A percentile compares a stretch with the other conserved stretches of the same genome.
Conservation (phyloP, 768 basidiomycete genomes). For the Austroboletus eburneus region DNA sequence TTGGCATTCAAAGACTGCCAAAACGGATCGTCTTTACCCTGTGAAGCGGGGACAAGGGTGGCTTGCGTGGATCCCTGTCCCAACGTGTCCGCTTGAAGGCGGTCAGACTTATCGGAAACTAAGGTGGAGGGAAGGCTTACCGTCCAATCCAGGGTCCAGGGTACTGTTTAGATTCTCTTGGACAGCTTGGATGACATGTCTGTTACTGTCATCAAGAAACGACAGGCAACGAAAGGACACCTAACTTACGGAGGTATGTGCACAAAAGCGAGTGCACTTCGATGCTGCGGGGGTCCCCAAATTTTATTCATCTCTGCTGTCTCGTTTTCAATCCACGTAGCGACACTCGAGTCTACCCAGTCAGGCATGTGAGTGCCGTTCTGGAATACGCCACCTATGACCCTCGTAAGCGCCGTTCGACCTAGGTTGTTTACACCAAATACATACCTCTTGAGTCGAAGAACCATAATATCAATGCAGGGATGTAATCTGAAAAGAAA, state of each 20-base stretch:
- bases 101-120: neutral
- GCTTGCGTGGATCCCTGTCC: conserved; percentile 60
- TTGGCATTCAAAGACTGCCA: conserved; percentile 56
- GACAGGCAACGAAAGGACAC: too few species aligned
- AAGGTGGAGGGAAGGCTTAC: conserved; percentile 16
- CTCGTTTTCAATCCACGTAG: conserved; percentile 55
- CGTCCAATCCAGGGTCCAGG: conserved; percentile 41
- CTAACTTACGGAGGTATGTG: conserved; percentile 76
- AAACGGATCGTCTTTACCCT: conserved; percentile 53
- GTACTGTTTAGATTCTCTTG: conserved; percentile 35
- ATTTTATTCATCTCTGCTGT: conserved; percentile 47
- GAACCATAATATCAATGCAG: conserved; percentile 63
- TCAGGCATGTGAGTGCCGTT: conserved; percentile 49
- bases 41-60: conserved; percentile 33
- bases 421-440: neutral
- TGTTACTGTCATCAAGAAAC: neutral
- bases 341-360: conserved; percentile 66
- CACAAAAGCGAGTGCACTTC: conserved; percentile 65
- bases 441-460: conserved; percentile 66
- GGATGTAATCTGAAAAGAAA: conserved; percentile 33
- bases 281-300: conserved; percentile 52
- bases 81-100: conserved; percentile 45
- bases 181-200: conserved; percentile 32
- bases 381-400: conserved; percentile 45
- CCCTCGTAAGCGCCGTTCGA: conserved; percentile 1